Evolutionary conservation across 1,284 basidiomycete genomes (phyloP).

Genomic region (Ustilago sp.): DNA sequence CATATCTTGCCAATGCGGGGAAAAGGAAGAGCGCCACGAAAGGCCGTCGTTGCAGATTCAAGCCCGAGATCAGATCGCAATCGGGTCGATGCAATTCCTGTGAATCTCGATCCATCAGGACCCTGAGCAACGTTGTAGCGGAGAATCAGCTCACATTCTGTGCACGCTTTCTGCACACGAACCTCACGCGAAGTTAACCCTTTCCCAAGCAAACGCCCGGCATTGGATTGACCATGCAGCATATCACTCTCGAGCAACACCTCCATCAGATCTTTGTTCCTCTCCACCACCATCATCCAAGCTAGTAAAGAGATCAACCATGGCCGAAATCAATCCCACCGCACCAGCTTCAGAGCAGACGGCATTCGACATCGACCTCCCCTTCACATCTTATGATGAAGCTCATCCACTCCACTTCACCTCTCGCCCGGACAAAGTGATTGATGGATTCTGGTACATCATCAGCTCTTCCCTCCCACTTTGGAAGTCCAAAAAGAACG

Average conservation of each 20-base stretch:
- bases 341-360: neutral
- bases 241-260: neutral
- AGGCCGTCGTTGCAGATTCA: neutral
- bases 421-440: constrained; percentile 20
- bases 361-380: constrained; percentile 49
- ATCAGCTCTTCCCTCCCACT: constrained; percentile 40
- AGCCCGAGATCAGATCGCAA: neutral
- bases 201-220: neutral
- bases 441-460: constrained; percentile 49
- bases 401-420: constrained; percentile 40
- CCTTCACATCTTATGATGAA: constrained; percentile 33
- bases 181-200: neutral
- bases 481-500: constrained; percentile 51
- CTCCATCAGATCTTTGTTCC: neutral
- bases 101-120: neutral
- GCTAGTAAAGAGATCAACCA: too few species aligned
- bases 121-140: neutral
- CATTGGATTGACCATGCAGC: constrained; percentile 4
- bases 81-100: neutral
- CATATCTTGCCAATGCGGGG: constrained; percentile 9
- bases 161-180: neutral
- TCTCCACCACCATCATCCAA: neutral
- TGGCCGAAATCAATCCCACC: neutral
- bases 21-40: constrained; percentile 11
- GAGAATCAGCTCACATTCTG: constrained; percentile 10